Evolutionary conservation across 169 alveolate genomes (phyloP).

Genomic region (Eimeria brunetti): DNA sequence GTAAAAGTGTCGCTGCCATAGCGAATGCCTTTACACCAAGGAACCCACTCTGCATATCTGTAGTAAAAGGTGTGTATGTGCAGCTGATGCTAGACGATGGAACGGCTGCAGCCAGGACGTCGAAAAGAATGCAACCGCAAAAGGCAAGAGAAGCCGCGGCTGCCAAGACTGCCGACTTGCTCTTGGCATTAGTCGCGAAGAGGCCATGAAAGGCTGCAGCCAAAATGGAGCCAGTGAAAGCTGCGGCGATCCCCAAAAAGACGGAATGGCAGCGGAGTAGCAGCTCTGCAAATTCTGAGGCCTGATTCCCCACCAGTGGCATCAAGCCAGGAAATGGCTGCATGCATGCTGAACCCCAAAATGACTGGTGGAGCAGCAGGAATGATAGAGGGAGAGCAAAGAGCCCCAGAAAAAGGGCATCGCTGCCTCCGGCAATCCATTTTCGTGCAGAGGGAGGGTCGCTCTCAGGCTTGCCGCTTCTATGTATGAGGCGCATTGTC

Average conservation of each 20-base stretch:
- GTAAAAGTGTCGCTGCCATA: constrained; percentile 33
- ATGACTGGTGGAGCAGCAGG: constrained; percentile 20
- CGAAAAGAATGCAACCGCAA: constrained; percentile 27
- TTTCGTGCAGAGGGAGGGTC: not conserved
- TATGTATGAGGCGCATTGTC: constrained; percentile 1
- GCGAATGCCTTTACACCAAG: constrained; percentile 49
- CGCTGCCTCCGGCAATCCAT: constrained; percentile 34
- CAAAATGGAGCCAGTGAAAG: constrained; percentile 16
- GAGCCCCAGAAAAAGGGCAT: not conserved
- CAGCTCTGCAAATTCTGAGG: constrained; percentile 7
- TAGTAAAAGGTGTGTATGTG: not conserved
- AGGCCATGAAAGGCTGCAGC: constrained; percentile 49
- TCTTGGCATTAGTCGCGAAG: not conserved
- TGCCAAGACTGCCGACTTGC: not conserved
- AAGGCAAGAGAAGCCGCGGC: constrained; percentile 36
- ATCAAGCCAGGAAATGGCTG: constrained; percentile 11
- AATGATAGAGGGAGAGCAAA: constrained; percentile 23
- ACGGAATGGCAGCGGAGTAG: constrained; percentile 26
- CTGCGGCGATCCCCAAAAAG: constrained; percentile 42
- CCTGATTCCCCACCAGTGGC: constrained; percentile 52
- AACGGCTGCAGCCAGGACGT: constrained; percentile 40
- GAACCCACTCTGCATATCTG: constrained; percentile 36
- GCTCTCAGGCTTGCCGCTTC: not conserved
- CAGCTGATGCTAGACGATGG: constrained; percentile 45
- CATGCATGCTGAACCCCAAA: constrained; percentile 44